Evolutionary conservation across 495 filamentous ascomycete species (phyloP).

Genomic region (Penicillium samsonianum): DNA sequence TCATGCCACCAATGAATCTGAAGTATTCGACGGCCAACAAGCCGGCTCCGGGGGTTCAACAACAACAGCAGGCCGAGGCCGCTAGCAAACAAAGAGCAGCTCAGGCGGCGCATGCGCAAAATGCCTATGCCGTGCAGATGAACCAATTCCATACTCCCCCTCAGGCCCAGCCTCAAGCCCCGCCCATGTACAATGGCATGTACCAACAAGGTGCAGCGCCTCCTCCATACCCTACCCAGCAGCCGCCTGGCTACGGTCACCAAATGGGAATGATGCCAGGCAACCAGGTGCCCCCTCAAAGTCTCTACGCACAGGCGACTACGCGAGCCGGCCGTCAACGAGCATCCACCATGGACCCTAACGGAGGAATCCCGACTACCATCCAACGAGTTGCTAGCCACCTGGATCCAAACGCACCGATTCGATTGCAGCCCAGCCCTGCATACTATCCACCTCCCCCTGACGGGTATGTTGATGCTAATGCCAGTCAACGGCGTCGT

Average conservation of each 20-base stretch:
- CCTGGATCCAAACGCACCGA: conserved; percentile 92
- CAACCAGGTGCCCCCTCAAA: conserved; percentile 62
- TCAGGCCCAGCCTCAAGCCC: conserved; percentile 48
- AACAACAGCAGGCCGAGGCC: conserved; percentile 92
- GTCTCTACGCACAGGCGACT: conserved; percentile 84
- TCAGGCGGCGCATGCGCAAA: conserved; percentile 62
- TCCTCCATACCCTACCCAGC: conserved; percentile 77
- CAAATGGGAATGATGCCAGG: conserved; percentile 72
- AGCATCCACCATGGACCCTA: conserved; percentile 93
- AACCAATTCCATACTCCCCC: conserved; percentile 53
- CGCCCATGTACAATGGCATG: conserved; percentile 79
- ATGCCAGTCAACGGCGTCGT: conserved; percentile 67
- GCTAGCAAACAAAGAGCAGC: conserved; percentile 81
- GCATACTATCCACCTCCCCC: conserved; percentile 97
- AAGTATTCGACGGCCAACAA: conserved; percentile 79
- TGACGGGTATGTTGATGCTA: conserved; percentile 72
- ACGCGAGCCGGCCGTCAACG: conserved; percentile 82
- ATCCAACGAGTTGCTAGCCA: conserved; percentile 97
- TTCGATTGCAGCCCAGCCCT: conserved; percentile 90
- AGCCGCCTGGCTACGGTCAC: conserved; percentile 66
- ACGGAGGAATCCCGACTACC: conserved; percentile 86
- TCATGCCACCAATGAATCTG: conserved; percentile 96
- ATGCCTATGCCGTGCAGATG: conserved; percentile 60
- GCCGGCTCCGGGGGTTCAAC: conserved; percentile 94
- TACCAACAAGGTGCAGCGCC: conserved; percentile 80